Base-by-base conservation (phyloP, 352 stramenopile genomes). In the Globisporangium megalacanthum region DNA sequence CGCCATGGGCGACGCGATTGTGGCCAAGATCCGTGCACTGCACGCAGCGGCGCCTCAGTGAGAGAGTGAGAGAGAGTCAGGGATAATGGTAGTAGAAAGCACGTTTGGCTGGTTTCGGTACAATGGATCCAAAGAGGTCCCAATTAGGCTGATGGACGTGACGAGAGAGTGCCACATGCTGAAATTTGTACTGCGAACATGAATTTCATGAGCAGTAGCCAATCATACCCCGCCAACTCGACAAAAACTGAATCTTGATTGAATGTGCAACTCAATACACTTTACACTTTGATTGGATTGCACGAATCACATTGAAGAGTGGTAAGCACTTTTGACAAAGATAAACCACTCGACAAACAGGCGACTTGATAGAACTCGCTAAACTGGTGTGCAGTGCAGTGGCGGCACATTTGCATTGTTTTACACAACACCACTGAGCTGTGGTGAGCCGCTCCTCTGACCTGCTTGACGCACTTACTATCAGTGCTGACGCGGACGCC, bases 1-100 rank as follows among this genome's bases (percentile, higher is more conserved):
- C 54, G 70, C 71, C 25, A 94, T 92, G 84, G 84, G 84, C 50
- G 79, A 80, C 35, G 84, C 84, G 33, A 92, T 94, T 53, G 72
- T 94, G 54, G 70, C 77, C 54, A 89, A 92, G 69, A 87, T 92
- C 60, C 72, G 83, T 41, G 62, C 68, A 35, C 67, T 94, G 51
- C 64, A 70, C 52, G n/a, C n/a, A n/a, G 44, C 58, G 36, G 59
- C 35, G 29, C 25, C 14, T 13, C n/a, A 51, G 25, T 29, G 35
- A 48, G 13, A 37, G 20, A 15, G 6, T 17, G 10, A 17, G 13
- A 5, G 33, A 35, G 5, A 25, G 35, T 13, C 25, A 46, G 37
- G 22, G 17, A 61, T 44, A 52, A 17, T 49, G 41, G 37, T 48
- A 54, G 47, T 13, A 49, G 29, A 37, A 47, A 9, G 5, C 17